Base-by-base conservation (phyloP, 2,329 filamentous ascomycete genomes). In the Thelonectria discophora region DNA sequence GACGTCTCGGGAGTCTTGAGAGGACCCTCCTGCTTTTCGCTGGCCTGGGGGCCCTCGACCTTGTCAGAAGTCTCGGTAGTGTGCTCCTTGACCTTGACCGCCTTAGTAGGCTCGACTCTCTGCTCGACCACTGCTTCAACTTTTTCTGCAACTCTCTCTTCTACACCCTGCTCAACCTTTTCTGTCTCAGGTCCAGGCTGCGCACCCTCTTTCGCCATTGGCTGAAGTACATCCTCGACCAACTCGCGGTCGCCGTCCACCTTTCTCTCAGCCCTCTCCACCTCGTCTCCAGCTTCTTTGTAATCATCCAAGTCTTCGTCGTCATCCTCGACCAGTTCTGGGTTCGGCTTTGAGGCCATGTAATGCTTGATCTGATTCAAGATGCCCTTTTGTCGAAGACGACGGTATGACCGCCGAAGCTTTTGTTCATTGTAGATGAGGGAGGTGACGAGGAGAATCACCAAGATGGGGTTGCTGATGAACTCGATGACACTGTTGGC, bases 401-500 rank as follows among this genome's bases (percentile, higher is more conserved):
- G 73, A 48, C 76, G 75, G 45, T 78, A 77, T 34, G 76, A 76
- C 40, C 77, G 75, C 6, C 81, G 74, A 9, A 81, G 73, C 46
- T 83, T 81, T 61, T 83, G 81, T 60, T 82, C 76, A 30, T 82
- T 78, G 52, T 80, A 80, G 6, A 84, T 65, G 5, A 83, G 62
- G 11, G 76, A 72, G 8, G 77, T 65, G n/a, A 81, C 66, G 21
- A 84, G 73, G 15, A 85, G 66, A 3, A 84, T 69, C 7, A 85
- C 78, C 9, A 84, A 74, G 10, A 83, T 78, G 0, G 85, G 85
- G 61, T 88, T 88, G 55, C 79, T 82, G 45, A 88, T 71, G 12
- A 88, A 81, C 45, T 88, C 85, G 7, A 84, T 72, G 9, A 86
- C 74, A 58, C 79, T 85, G 43, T 83, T 78, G 0, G 78, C 77